Percentiles rank a stretch among this genome's conserved stretches.
These are phyloP conservation scores for Balakata baccata DNA, from an alignment of 345 rosid species.

Conservation along the genomic window DNA sequence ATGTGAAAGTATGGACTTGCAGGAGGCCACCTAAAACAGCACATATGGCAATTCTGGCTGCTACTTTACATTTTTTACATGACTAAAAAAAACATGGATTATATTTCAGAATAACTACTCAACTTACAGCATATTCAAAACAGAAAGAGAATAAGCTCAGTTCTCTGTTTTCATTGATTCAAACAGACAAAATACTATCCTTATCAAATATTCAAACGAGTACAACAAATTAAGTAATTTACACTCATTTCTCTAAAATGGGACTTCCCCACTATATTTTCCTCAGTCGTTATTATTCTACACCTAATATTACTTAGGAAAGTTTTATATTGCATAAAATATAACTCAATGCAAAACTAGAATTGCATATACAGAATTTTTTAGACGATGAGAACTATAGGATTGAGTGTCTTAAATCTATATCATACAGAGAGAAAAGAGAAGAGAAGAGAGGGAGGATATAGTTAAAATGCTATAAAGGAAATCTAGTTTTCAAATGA, in stretches of 20 bases:
- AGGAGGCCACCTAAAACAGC: not conserved
- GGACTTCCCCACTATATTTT: not conserved
- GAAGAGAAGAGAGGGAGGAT: too few species aligned
- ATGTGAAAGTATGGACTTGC: not conserved
- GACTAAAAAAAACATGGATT: not conserved
- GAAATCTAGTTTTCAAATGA: too few species aligned
- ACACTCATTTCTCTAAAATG: not conserved
- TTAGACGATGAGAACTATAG: not conserved
- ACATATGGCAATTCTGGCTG: not conserved
- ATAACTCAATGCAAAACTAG: not conserved
- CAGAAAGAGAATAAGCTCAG: not conserved
- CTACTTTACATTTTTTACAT: not conserved
- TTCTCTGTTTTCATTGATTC: not conserved
- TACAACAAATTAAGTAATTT: not conserved
- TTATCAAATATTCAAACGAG: not conserved
- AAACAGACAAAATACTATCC: not conserved
- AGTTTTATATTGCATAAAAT: not conserved
- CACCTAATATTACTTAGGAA: too few species aligned
- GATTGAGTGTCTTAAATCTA: not conserved
- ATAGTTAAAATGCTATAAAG: too few species aligned
- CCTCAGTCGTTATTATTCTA: too few species aligned
- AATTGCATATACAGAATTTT: not conserved
- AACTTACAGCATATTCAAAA: not conserved
- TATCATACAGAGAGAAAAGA: not conserved
- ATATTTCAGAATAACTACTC: not conserved